Evolutionary conservation across 345 rosid species (phyloP), one percentile per base, ranked within the genome.

Genomic region (Citrus mangshanensis): DNA sequence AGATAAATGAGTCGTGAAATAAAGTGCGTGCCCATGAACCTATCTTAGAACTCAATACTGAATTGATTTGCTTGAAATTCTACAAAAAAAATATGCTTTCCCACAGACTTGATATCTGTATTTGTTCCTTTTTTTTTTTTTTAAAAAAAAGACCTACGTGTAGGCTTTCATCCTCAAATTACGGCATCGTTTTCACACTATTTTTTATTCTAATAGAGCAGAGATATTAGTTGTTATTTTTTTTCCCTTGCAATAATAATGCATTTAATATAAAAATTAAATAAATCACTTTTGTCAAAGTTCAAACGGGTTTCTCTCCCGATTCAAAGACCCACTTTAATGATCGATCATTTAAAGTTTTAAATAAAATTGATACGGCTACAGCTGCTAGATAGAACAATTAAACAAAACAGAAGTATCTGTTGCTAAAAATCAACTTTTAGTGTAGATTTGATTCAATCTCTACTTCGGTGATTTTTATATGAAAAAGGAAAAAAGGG

Each of bases 151-250:
- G 27, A 25, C 27, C 27, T 25, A 25, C 27, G 27, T 25, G 0
- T 0, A 1, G 27, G 27, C 27, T 25, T 55, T 55, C 13, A 9
- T 25, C 69, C 70, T 38, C 37, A 66, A 65, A 14, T 76, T 51
- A 51, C 8, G 72, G 72, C 72, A 66, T 54, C 61, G 72, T 76
- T 65, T 76, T 76, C 61, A 63, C 70, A 6, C 32, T 66, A 14
- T 16, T 0, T 19, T 49, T 30, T 65, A 64, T 62, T 74, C 37
- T 40, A 61, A 27, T 25, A 0, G 35, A 42, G 54, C 69, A 25
- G 37, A 61, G 40, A 61, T 37, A 38, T 40, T 74, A 27, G 58
- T 61, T 25, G 40, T 5, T 56, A 14, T 14, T 60, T 5, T 38
- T 5, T 5, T 38, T 12, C 4, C 9, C 6, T 13, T 19, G 25